Evolutionary conservation across 2,329 filamentous ascomycete species (phyloP).

Genomic region (Sordariomycetes sp.): DNA sequence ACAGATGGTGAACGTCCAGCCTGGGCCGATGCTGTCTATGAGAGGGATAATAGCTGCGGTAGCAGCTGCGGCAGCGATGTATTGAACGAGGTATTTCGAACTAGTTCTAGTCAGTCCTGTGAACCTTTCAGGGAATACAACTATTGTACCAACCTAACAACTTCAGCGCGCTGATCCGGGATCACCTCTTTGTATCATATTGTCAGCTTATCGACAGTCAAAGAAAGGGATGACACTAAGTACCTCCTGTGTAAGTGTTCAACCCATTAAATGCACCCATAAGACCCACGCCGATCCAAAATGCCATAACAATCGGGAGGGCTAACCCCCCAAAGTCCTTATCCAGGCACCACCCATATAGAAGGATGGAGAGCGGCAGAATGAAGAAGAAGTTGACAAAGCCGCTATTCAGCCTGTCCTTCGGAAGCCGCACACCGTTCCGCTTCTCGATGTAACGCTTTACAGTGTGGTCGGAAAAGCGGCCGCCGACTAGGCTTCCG

Average conservation of each 20-base stretch:
- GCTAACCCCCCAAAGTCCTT: constrained; percentile 35
- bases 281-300: constrained; percentile 60
- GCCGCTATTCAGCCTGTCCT: constrained; percentile 52
- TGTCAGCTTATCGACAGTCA: constrained; percentile 49
- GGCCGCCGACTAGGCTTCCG: constrained; percentile 59
- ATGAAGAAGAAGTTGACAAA: constrained; percentile 41
- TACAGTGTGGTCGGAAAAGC: constrained; percentile 55
- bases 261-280: constrained; percentile 63
- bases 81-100: constrained; percentile 68
- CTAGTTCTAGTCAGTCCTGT: background rate
- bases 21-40: constrained; percentile 61
- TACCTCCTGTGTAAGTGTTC: constrained; percentile 36
- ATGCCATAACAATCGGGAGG: constrained; percentile 59
- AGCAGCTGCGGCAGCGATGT: constrained; percentile 58
- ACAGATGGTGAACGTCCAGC: constrained; percentile 65
- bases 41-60: constrained; percentile 63
- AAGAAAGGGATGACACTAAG: background rate
- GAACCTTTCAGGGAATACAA: background rate
- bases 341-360: constrained; percentile 44
- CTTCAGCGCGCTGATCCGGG: constrained; percentile 46
- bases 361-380: constrained; percentile 49
- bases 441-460: constrained; percentile 49
- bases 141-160: constrained; percentile 36
- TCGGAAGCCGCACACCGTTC: constrained; percentile 45
- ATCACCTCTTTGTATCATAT: constrained; percentile 59